Evolutionary conservation across 108 stramenopile species (phyloP), one percentile per base, ranked within the genome.

Genomic region (Craspedostauros australis): DNA sequence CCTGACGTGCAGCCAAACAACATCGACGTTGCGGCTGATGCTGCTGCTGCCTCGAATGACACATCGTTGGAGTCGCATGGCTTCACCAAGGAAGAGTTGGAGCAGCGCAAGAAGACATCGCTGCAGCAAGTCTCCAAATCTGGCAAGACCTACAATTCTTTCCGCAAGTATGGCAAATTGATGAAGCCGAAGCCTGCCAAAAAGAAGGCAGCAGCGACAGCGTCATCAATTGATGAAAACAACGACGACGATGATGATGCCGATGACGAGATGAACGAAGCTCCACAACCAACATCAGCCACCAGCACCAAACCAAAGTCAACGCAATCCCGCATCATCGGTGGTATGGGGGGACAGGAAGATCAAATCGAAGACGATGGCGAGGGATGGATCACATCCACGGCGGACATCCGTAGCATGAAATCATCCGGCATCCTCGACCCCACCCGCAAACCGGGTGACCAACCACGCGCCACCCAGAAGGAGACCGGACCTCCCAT

Each of bases 361-460:
- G 81, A 84, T 30, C 64, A 60, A 15, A 79, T 73, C 11, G 85
- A 86, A 37, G 92, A 93, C 54, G 91, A 93, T 47, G 92, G 92
- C 14, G 84, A 88, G 62, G 92, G 92, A 39, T 93, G 92, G 92
- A 76, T 93, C 25, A 87, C 90, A 14, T 82, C 51, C 37, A 54
- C 78, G 8, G 50, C 57, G 2, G 88, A 91, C 37, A 86, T 91
- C 52, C 44, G 50, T 27, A 50, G 52, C 6, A 63, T 89, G 52
- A 78, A 83, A 62, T 46, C 62, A 0, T 28, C 42, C 26, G 52
- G 61, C 14, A 18, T 25, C 44, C 36, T 39, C 18, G 27, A 48
- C 57, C 64, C 48, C 24, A 33, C 39, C 11, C 32, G 22, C 7
- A 50, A 39, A 25, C 41, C 52, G 12, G 21, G 29, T 2, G 27